A percentile compares a stretch with the other conserved stretches of the same genome.
Evolutionary conservation across 2,329 filamentous ascomycete genomes (phyloP).

Genomic region (Phialophora tarda): DNA sequence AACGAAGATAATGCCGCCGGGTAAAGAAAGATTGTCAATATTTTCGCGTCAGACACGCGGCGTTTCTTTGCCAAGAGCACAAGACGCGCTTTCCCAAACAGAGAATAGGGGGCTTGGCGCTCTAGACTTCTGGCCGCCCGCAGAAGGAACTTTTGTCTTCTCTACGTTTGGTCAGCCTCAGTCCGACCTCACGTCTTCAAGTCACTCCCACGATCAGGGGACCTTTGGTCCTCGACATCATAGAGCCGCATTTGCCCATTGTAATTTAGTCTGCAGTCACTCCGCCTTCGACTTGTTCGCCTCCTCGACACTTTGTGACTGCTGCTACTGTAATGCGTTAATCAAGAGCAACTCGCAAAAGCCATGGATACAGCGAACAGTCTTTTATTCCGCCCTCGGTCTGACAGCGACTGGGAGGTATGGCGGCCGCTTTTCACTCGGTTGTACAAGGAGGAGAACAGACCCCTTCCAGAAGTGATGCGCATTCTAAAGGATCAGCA

Average conservation of each 20-base stretch:
- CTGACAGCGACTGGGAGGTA: slow-evolving; percentile 62
- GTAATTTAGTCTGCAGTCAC: slow-evolving; percentile 1
- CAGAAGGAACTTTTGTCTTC: slow-evolving; percentile 1
- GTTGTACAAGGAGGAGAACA: slow-evolving; percentile 75
- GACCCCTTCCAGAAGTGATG: slow-evolving; percentile 72
- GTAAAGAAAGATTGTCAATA: not conserved
- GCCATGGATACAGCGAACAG: slow-evolving; percentile 6
- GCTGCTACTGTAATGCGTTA: slow-evolving; percentile 1
- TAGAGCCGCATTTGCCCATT: not conserved
- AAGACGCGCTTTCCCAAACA: not conserved
- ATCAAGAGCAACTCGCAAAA: not conserved
- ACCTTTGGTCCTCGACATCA: not conserved
- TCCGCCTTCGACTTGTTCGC: not conserved
- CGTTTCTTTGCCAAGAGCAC: not conserved
- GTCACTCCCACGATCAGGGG: not conserved
- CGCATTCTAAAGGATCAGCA: slow-evolving; percentile 68
- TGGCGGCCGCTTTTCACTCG: slow-evolving; percentile 69
- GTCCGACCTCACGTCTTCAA: not conserved
- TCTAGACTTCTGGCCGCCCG: not conserved
- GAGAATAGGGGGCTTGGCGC: not conserved
- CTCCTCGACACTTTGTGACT: not conserved
- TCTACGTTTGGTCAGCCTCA: not conserved
- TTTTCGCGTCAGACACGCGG: not conserved
- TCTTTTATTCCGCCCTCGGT: slow-evolving; percentile 12
- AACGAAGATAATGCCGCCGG: not conserved